phyloP scores from a whole-genome alignment of 306 rosid genomes.

The Sicyos edulis region DNA sequence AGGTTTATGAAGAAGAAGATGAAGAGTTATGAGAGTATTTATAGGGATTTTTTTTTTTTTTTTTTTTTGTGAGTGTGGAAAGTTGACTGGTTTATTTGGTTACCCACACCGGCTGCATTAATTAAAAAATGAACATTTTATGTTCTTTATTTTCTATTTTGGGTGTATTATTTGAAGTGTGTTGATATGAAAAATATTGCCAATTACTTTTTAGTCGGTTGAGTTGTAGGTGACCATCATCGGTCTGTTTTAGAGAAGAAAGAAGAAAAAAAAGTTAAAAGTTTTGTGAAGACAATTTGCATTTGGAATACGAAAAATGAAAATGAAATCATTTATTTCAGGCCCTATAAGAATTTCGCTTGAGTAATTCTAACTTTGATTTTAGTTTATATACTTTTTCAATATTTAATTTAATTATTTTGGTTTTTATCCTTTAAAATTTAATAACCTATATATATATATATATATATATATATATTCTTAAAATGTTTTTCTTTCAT shows the following conservation, averaged over 20 bases:
- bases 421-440: no score
- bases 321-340: no score
- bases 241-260: neutral
- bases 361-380: no score
- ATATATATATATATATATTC: no score
- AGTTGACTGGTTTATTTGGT: slow-evolving; percentile 52
- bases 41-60: slow-evolving; percentile 29
- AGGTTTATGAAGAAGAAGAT: slow-evolving; percentile 24
- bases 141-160: neutral
- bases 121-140: slow-evolving; percentile 25
- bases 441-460: no score
- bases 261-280: neutral
- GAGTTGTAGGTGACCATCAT: slow-evolving; percentile 59
- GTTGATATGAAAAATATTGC: neutral
- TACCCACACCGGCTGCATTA: slow-evolving; percentile 60
- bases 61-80: slow-evolving; percentile 9
- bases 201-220: slow-evolving; percentile 34
- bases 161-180: neutral
- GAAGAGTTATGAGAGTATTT: slow-evolving; percentile 34
- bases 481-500: no score
- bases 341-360: no score
- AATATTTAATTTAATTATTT: no score
- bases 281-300: neutral
- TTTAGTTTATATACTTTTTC: no score
- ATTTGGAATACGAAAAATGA: no score